These are phyloP conservation scores for Candida anglica DNA, from an alignment of 805 yeast genomes.

Conservation along the genomic window DNA sequence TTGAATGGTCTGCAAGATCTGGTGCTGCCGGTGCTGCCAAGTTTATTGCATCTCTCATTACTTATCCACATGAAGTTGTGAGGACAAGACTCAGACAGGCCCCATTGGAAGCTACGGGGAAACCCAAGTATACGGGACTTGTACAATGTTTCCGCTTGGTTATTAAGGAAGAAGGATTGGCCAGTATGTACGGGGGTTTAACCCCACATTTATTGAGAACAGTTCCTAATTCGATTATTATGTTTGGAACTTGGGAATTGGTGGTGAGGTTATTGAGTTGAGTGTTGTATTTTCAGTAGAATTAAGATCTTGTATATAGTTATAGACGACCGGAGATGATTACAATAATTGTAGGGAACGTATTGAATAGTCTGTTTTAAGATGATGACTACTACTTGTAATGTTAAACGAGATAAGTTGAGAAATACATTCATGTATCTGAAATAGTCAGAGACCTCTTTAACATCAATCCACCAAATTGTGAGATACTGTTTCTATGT, in stretches of 20 bases:
- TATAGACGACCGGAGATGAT: too few relatives aligned
- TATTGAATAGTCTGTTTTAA: too few relatives aligned
- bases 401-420: too few relatives aligned
- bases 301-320: too few relatives aligned
- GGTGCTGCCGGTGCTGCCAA: conserved; percentile 98
- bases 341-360: too few relatives aligned
- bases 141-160: conserved; percentile 81
- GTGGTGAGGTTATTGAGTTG: conserved; percentile 34
- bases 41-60: conserved; percentile 83
- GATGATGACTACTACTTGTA: too few relatives aligned
- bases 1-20: conserved; percentile 93
- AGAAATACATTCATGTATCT: too few relatives aligned
- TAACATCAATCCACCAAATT: too few relatives aligned
- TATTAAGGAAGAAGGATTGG: conserved; percentile 89
- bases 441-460: too few relatives aligned
- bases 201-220: conserved; percentile 96
- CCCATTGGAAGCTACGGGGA: conserved; percentile 69
- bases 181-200: conserved; percentile 93
- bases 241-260: conserved; percentile 99
- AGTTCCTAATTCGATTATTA: conserved; percentile 95
- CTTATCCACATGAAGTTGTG: conserved; percentile 97
- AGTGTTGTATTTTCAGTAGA: too few relatives aligned
- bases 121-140: conserved; percentile 84
- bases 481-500: too few relatives aligned
- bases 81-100: conserved; percentile 95